Evolutionary conservation across 75 land plant species (phyloP).

Genomic region (Pinus taeda): DNA sequence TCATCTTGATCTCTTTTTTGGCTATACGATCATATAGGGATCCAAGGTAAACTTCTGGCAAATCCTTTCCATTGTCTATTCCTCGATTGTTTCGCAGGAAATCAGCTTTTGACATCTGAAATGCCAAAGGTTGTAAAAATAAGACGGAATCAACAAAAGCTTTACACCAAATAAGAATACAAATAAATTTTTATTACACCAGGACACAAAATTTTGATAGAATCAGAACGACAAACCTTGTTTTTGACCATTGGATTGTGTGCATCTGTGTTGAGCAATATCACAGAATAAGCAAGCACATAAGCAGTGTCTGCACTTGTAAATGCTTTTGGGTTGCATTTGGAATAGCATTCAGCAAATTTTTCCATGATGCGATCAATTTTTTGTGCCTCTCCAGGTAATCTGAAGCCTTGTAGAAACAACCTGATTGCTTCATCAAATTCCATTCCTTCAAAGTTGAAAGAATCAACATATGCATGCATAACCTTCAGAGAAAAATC

Average conservation of each 20-base stretch:
- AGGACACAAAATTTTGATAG: neutral
- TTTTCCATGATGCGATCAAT: conserved; percentile 98
- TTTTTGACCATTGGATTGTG: conserved; percentile 90
- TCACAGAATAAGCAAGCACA: conserved; percentile 91
- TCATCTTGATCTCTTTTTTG: conserved; percentile 84
- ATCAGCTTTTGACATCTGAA: conserved; percentile 81
- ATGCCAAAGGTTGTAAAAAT: neutral
- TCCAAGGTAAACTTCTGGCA: conserved; percentile 74
- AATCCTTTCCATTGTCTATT: conserved; percentile 84
- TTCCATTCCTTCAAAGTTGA: conserved; percentile 80
- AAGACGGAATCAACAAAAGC: neutral
- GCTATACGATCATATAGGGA: conserved; percentile 79
- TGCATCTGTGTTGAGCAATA: conserved; percentile 90
- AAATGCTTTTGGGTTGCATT: conserved; percentile 79
- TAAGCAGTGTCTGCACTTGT: conserved; percentile 88
- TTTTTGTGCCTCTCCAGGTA: conserved; percentile 98
- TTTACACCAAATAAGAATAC: neutral
- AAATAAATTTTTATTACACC: neutral
- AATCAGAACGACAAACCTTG: conserved; percentile 39
- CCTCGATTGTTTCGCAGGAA: conserved; percentile 83
- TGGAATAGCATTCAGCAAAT: conserved; percentile 94
- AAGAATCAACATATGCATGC: conserved; percentile 94
- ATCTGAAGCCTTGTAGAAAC: conserved; percentile 82
- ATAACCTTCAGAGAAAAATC: conserved; percentile 83
- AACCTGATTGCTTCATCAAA: conserved; percentile 85